Conservation (phyloP, 2,329 filamentous ascomycete species). For the Torrubiella hemipterigena region DNA sequence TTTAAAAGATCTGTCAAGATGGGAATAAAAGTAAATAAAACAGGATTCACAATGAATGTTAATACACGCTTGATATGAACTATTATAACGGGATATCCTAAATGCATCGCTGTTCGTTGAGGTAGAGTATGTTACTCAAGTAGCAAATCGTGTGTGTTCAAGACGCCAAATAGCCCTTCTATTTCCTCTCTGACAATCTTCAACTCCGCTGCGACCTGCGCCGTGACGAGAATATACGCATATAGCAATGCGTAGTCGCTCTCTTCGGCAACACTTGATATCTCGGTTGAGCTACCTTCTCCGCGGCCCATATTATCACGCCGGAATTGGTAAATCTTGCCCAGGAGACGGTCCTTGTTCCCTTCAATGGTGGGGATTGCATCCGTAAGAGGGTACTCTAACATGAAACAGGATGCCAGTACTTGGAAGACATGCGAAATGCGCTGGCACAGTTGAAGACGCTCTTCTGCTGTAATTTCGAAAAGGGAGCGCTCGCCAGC, state of each 20-base stretch:
- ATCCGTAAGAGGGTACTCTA: slow-evolving; percentile 87
- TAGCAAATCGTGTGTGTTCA: slow-evolving; percentile 47
- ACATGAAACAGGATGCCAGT: slow-evolving; percentile 82
- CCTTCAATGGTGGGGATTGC: slow-evolving; percentile 74
- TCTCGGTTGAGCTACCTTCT: neutral
- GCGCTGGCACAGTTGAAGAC: slow-evolving; percentile 69
- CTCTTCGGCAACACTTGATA: slow-evolving; percentile 30
- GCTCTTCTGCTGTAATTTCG: slow-evolving; percentile 65
- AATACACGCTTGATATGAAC: too few species aligned
- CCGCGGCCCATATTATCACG: slow-evolving; percentile 45
- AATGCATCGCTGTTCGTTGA: too few species aligned
- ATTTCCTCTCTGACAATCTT: slow-evolving; percentile 48
- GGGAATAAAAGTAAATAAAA: too few species aligned
- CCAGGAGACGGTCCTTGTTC: slow-evolving; percentile 69
- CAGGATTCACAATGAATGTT: too few species aligned
- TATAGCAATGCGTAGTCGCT: slow-evolving; percentile 86
- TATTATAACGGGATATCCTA: too few species aligned
- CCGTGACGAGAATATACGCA: slow-evolving; percentile 67
- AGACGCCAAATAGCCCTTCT: slow-evolving; percentile 49
- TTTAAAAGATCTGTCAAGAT: slow-evolving; percentile 28
- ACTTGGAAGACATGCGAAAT: slow-evolving; percentile 85
- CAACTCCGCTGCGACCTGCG: slow-evolving; percentile 54
- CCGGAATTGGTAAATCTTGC: slow-evolving; percentile 79
- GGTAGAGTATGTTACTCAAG: slow-evolving; percentile 34
- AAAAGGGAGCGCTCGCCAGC: slow-evolving; percentile 74